These are phyloP conservation scores for Striga hermonthica DNA, from an alignment of 305 asterid genomes.

Conservation along the genomic window DNA sequence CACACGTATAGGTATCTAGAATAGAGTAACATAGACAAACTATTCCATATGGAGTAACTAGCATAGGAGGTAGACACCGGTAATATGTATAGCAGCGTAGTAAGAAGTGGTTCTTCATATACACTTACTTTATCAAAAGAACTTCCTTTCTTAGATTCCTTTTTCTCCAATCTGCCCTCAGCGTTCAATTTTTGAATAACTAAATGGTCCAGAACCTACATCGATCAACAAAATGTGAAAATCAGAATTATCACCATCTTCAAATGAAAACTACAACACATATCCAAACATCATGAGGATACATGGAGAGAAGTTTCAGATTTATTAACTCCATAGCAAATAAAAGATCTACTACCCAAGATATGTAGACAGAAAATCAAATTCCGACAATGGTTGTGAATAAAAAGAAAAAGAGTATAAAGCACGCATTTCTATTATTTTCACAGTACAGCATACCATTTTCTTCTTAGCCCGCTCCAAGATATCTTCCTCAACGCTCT, in stretches of 20 bases:
- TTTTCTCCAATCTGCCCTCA: constrained; percentile 97
- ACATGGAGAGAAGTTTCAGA: neutral
- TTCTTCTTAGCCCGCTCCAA: constrained; percentile 98
- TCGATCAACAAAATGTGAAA: constrained; percentile 31
- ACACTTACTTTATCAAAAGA: constrained; percentile 83
- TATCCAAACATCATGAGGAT: constrained; percentile 13
- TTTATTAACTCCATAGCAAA: constrained; percentile 14
- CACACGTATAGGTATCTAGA: constrained; percentile 2
- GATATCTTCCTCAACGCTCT: constrained; percentile 99
- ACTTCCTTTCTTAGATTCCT: constrained; percentile 86
- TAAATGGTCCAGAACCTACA: constrained; percentile 95
- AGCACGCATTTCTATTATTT: constrained; percentile 22
- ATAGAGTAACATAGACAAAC: neutral
- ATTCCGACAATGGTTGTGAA: constrained; percentile 17
- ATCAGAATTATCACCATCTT: constrained; percentile 20
- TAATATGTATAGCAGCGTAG: constrained; percentile 24
- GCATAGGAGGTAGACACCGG: constrained; percentile 11
- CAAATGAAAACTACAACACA: constrained; percentile 9
- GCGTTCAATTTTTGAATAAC: constrained; percentile 98
- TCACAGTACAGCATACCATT: constrained; percentile 61
- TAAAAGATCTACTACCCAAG: constrained; percentile 19
- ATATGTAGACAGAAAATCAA: constrained; percentile 1
- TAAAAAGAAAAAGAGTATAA: constrained; percentile 1
- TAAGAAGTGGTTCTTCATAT: constrained; percentile 12
- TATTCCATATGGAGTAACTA: constrained; percentile 5